phyloP scores from a whole-genome alignment of 2,329 filamentous ascomycete genomes.

The Blastomyces percursus region DNA sequence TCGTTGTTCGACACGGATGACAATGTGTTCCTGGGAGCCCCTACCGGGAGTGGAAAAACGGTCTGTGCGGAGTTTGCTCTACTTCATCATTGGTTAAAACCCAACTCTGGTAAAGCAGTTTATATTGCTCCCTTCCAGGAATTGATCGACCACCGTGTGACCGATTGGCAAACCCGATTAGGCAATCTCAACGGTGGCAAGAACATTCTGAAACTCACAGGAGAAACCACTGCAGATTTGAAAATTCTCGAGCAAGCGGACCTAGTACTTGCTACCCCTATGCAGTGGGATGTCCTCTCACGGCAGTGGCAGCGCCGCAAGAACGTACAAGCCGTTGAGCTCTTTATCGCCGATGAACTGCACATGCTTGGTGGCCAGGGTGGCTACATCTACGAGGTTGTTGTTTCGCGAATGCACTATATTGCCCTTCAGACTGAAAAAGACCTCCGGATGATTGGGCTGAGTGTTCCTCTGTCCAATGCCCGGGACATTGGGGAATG shows the following conservation, averaged over 20 bases:
- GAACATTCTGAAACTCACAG: slow-evolving; percentile 82
- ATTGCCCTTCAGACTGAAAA: slow-evolving; percentile 82
- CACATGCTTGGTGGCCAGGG: slow-evolving; percentile 80
- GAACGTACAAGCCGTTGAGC: slow-evolving; percentile 78
- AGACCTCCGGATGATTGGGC: slow-evolving; percentile 72
- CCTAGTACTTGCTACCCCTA: slow-evolving; percentile 80
- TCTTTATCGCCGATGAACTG: slow-evolving; percentile 91
- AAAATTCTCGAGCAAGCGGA: slow-evolving; percentile 80
- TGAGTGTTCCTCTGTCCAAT: slow-evolving; percentile 87
- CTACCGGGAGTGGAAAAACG: slow-evolving; percentile 91
- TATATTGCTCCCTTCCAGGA: slow-evolving; percentile 95
- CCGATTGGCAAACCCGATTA: slow-evolving; percentile 77
- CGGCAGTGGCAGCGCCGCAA: slow-evolving; percentile 94
- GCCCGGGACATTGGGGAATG: slow-evolving; percentile 91
- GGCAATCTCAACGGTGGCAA: slow-evolving; percentile 66
- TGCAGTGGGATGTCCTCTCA: slow-evolving; percentile 92
- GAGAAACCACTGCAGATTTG: slow-evolving; percentile 82
- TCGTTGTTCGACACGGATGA: slow-evolving; percentile 83
- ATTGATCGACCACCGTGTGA: slow-evolving; percentile 67
- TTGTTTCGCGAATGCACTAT: slow-evolving; percentile 96
- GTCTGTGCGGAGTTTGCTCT: slow-evolving; percentile 92
- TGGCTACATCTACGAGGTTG: slow-evolving; percentile 87
- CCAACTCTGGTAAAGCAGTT: slow-evolving; percentile 64
- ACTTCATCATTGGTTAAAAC: slow-evolving; percentile 71
- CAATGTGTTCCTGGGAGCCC: slow-evolving; percentile 86